Base-by-base conservation (phyloP, 306 rosid genomes). In the Leucaena leucocephala region DNA sequence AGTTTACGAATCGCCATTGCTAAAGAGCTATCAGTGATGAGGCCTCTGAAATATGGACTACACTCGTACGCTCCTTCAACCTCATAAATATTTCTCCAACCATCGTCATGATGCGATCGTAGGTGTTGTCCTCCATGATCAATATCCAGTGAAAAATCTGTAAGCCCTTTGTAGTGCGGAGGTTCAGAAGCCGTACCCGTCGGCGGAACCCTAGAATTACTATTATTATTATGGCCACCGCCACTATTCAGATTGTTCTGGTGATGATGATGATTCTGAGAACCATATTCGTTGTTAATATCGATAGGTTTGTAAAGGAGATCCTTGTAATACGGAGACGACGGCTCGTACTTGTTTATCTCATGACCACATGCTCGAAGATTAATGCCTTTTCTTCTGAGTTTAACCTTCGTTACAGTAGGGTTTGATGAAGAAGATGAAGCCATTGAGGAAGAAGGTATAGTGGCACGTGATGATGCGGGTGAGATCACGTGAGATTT, bases 21-120 rank as follows among this genome's bases (percentile, higher is more conserved):
- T 55, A 82, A 79, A 10, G 88, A 40, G 45, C 75, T n/a, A 63
- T 79, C 83, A 1, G 15, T 82, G 72, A 85, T 86, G 8, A 85
- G 86, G 35, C 88, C 88, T 12, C 67, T 71, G 39, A 82, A 85
- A 79, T 85, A 85, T 0, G 86, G 88, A 50, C 86, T 85, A 34
- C 64, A 39, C 6, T 38, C 34, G 12, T 16, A 19, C 4, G 50
- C 39, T 27, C n/a, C 67, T 27, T 61, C 67, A 33, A 61, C 40
- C 67, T 27, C 67, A 2, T 0, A n/a, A 61, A 2, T 27, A 27
- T 27, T 27, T 27, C 27, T 27, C 27, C 27, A 27, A 27, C 27
- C 27, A 27, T 27, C 27, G 27, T 27, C 27, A 27, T 27, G 27
- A 27, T 27, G 27, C 27, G 27, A 27, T 27, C 27, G 27, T 27